Percentiles rank a stretch among this genome's conserved stretches.
phyloP scores from a whole-genome alignment of 352 stramenopile genomes.

The Globisporangium apiculatum region DNA sequence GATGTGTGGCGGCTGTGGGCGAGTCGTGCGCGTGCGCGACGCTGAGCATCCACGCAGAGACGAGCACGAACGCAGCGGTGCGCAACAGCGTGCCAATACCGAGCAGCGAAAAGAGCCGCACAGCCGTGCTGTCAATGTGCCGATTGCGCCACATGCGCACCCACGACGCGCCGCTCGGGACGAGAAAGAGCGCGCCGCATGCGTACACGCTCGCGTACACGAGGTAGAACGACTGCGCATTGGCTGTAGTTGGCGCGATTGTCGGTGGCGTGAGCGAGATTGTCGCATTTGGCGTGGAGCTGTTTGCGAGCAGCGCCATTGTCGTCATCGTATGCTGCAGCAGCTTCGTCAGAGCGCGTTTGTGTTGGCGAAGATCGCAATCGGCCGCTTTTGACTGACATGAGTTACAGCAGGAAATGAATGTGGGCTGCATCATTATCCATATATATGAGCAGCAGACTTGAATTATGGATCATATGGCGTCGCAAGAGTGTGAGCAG shows the following conservation, averaged over 20 bases:
- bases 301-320: not conserved
- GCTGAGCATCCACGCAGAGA: constrained; percentile 44
- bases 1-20: constrained; percentile 27
- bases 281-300: not conserved
- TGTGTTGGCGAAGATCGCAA: not conserved
- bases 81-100: constrained; percentile 35
- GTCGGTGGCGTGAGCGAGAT: not conserved
- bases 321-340: not conserved
- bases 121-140: constrained; percentile 35
- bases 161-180: constrained; percentile 27
- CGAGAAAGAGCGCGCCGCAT: constrained; percentile 38
- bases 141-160: constrained; percentile 34
- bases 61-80: constrained; percentile 38
- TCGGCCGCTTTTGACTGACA: not conserved
- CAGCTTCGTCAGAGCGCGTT: not conserved
- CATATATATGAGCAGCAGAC: too few relatives aligned
- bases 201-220: constrained; percentile 46
- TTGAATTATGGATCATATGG: too few relatives aligned
- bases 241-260: not conserved
- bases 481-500: too few relatives aligned
- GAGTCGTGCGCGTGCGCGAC: constrained; percentile 29
- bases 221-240: constrained; percentile 24
- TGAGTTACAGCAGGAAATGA: not conserved
- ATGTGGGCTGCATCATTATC: too few relatives aligned
- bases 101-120: constrained; percentile 48